Conservation (phyloP, 352 stramenopile species). For the Phytopythium sindhum region DNA sequence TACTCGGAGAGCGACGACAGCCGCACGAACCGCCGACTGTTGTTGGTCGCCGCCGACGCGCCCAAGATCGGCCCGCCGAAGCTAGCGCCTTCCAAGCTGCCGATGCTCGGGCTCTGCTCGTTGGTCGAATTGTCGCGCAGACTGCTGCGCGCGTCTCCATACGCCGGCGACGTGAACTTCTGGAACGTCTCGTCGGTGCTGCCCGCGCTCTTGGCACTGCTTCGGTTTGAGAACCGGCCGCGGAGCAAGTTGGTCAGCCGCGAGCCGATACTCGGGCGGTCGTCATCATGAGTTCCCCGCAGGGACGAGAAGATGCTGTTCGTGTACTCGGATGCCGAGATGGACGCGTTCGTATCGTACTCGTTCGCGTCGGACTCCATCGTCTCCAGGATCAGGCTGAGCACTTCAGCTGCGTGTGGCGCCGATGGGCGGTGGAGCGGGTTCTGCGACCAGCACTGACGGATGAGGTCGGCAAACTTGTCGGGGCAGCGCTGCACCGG, state of each 20-base stretch:
- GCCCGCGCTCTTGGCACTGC: constrained; percentile 26
- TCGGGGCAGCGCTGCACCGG: constrained; percentile 41
- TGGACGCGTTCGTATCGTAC: constrained; percentile 23
- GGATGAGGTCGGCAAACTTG: constrained; percentile 54
- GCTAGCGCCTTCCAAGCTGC: constrained; percentile 15
- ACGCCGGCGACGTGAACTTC: constrained; percentile 42
- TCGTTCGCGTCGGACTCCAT: constrained; percentile 41
- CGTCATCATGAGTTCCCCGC: constrained; percentile 27
- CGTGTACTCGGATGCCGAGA: constrained; percentile 38
- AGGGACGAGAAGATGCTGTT: constrained; percentile 65
- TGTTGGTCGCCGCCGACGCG: constrained; percentile 16
- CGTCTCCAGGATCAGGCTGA: constrained; percentile 51
- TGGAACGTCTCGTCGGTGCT: constrained; percentile 35
- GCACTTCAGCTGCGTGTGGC: constrained; percentile 40
- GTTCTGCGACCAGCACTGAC: constrained; percentile 58
- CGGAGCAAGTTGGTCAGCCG: constrained; percentile 74
- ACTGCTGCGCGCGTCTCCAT: constrained; percentile 22
- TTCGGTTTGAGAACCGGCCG: constrained; percentile 43
- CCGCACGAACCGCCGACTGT: constrained; percentile 33
- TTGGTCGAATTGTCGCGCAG: constrained; percentile 24
- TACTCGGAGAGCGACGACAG: constrained; percentile 71
- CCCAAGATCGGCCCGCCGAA: constrained; percentile 26
- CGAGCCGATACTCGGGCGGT: constrained; percentile 37
- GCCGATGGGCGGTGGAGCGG: constrained; percentile 35
- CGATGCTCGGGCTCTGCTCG: constrained; percentile 19